Base-by-base conservation (phyloP, 2,329 filamentous ascomycete genomes). In the Myrmaecium sp. region DNA sequence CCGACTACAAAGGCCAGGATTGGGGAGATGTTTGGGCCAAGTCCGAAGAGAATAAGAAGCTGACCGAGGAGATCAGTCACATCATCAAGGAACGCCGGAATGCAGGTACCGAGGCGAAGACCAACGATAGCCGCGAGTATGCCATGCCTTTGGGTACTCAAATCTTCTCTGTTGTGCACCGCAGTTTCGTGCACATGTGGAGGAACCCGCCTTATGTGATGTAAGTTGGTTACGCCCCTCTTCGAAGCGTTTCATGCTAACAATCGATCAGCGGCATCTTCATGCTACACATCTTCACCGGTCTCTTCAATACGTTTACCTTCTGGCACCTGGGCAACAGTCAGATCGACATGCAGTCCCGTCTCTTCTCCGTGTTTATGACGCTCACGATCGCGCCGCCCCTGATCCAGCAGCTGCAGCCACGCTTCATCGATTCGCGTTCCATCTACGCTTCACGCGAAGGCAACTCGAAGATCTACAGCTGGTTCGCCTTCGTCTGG, bases 391-490 rank as follows among this genome's bases (percentile, higher is more conserved):
- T 89, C 35, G 65, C 67, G 1, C 76, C 76, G 1, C 74, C 75
- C 0, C 55, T 84, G 1, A 78, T 84, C 31, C 74, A 83, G 39
- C 77, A 84, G 38, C 58, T 84, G 0, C 75, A 84, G 41, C 79
- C 79, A 1, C 66, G 68, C 4, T 83, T 76, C 43, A 54, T 82
- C 27, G 57, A 66, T 31, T 66, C 69, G 23, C 63, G 76, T 4
- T 59, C 66, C 17, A 60, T 86, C 14, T 89, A 79, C 52, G 56
- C 75, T 44, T 69, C 64, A 2, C 65, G 80, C 4, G 80, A 89
- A 46, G 65, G 71, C 25, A 78, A 68, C n/a, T 69, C 74, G 10
- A 82, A 82, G 46, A 81, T 82, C 14, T 89, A 86, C 51, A 73
- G 68, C 2, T 83, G 78, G 77, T 51, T 66, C 9, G 74, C 76